phyloP scores from a whole-genome alignment of 2,329 filamentous ascomycete genomes.

The Proliferodiscus dingleyae region DNA sequence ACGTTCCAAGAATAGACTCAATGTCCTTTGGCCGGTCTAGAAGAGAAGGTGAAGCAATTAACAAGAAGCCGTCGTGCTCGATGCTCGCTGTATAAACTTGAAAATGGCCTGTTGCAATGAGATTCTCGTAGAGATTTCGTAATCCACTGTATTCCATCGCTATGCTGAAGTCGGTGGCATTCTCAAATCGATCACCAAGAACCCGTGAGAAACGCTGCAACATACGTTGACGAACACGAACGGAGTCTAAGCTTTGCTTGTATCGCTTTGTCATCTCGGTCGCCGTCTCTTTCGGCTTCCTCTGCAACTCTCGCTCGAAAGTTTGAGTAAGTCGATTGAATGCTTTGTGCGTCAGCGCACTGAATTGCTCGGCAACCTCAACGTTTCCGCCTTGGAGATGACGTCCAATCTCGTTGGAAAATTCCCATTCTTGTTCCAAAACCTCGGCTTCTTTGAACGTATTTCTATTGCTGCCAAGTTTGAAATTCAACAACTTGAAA shows the following conservation, averaged over 20 bases:
- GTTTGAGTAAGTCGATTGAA: conserved; percentile 81
- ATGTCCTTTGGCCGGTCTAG: conserved; percentile 74
- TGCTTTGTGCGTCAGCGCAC: conserved; percentile 87
- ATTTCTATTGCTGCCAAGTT: conserved; percentile 94
- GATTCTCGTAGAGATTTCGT: conserved; percentile 72
- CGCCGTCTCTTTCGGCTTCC: conserved; percentile 76
- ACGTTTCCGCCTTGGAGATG: conserved; percentile 92
- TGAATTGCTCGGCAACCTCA: conserved; percentile 97
- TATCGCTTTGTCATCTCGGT: conserved; percentile 95
- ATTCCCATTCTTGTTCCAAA: conserved; percentile 95
- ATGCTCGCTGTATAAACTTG: conserved; percentile 68
- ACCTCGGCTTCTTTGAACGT: conserved; percentile 99
- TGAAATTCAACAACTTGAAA: conserved; percentile 98
- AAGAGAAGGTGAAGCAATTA: conserved; percentile 80
- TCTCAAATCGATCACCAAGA: conserved; percentile 90
- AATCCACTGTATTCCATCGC: conserved; percentile 64
- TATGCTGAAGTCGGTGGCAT: conserved; percentile 91
- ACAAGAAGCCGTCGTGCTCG: conserved; percentile 70
- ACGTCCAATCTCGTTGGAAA: conserved; percentile 87
- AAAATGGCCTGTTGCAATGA: conserved; percentile 81
- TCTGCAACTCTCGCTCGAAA: conserved; percentile 86
- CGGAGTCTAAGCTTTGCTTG: conserved; percentile 91
- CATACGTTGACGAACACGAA: conserved; percentile 92
- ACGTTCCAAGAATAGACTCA: conserved; percentile 76
- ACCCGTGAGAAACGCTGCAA: conserved; percentile 91